phyloP scores from a whole-genome alignment of 2,329 filamentous ascomycete species.

The Microdochium nivale region DNA sequence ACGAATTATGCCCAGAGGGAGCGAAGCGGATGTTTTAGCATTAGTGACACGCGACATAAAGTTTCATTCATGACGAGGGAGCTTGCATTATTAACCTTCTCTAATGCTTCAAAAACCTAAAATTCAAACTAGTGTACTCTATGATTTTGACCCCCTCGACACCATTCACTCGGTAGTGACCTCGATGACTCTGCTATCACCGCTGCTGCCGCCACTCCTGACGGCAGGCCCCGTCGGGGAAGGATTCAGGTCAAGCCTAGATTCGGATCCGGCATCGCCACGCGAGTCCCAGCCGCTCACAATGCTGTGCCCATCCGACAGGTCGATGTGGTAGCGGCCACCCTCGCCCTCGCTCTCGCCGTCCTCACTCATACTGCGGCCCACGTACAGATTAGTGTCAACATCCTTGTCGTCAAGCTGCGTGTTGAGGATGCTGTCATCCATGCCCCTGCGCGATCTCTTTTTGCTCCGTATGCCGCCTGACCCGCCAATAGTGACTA shows the following conservation, averaged over 20 bases:
- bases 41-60: too few relatives aligned
- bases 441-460: neutral
- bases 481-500: neutral
- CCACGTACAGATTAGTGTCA: neutral
- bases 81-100: too few relatives aligned
- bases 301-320: neutral
- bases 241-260: neutral
- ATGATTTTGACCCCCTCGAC: neutral
- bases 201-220: neutral
- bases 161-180: neutral
- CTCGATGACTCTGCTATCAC: neutral
- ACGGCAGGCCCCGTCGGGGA: neutral
- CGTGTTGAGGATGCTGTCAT: neutral
- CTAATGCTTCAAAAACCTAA: neutral
- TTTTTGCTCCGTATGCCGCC: neutral
- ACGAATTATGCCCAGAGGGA: too few relatives aligned
- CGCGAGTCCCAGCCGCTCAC: neutral
- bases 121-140: too few relatives aligned
- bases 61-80: too few relatives aligned
- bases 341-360: too few relatives aligned
- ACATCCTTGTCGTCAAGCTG: neutral
- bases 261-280: neutral
- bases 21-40: too few relatives aligned
- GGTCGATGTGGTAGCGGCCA: neutral
- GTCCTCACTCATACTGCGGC: too few relatives aligned